Evolutionary conservation across 2,329 filamentous ascomycete genomes (phyloP).

Genomic region (Fusarium sp.): DNA sequence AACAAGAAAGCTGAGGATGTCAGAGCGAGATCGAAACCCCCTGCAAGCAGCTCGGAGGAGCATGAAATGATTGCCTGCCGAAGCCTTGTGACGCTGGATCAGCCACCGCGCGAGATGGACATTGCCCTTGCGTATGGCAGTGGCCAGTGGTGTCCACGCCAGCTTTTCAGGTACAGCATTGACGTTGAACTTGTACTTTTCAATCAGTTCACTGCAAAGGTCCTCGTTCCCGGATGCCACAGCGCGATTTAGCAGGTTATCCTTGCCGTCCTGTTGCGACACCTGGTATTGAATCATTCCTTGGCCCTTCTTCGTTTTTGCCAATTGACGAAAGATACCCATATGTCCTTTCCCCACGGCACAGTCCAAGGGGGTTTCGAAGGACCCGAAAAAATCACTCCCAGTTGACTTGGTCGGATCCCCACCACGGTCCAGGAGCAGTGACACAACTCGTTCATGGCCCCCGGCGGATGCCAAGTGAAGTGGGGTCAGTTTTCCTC

Average conservation of each 20-base stretch:
- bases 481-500: not conserved
- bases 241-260: not conserved
- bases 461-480: not conserved
- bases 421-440: not conserved
- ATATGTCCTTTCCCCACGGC: not conserved
- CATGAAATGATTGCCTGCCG: not conserved
- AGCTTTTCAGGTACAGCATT: not conserved
- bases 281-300: not conserved
- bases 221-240: not conserved
- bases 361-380: not conserved
- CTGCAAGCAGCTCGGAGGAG: not conserved
- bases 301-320: not conserved
- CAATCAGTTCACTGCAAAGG: not conserved
- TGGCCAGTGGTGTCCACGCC: not conserved
- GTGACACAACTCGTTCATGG: not conserved
- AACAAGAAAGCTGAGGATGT: not conserved
- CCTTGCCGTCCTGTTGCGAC: not conserved
- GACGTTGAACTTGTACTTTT: not conserved
- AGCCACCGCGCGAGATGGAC: not conserved
- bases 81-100: not conserved
- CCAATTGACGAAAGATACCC: not conserved
- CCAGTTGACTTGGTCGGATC: not conserved
- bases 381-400: rapidly evolving
- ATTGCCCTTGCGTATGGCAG: not conserved
- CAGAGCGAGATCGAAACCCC: rapidly evolving